Evolutionary conservation across 1,139 yeast species (phyloP), one percentile per base, ranked within the genome.

Genomic region (Pichia sp.): DNA sequence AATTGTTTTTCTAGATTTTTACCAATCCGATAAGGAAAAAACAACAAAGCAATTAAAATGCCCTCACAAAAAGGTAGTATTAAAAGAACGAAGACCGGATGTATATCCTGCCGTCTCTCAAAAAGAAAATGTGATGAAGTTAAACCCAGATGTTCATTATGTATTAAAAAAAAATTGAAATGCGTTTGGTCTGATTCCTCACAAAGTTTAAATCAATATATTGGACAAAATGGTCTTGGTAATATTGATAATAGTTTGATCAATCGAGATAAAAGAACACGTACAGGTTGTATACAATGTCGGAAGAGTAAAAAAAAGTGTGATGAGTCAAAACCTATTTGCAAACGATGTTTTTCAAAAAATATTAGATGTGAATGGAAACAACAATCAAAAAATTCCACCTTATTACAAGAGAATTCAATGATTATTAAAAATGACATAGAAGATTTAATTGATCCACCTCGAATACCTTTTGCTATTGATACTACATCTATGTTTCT

Each of bases 61-160:
- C n/a, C n/a, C n/a, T n/a, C 27, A 26, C 31, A 29, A 29, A 29
- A 29, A 5, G 31, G 12, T 29, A 30, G 6, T 16, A 35, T 25
- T 20, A 25, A 27, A 22, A 37, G 46, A 28, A 38, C 42, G 3
- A 38, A 28, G 12, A 27, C 39, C 8, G 46, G 46, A 4, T 42
- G 46, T 22, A 35, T 42, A 6, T 22, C 36, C 4, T 42, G 46
- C 22, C 16, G 46, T 3, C 8, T 35, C 8, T 27, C 41, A 4
- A 38, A 24, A 25, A 38, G 31, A 16, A 42, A 39, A 30, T 42
- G 46, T 24, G 46, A 42, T 22, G 46, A 42, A 25, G 5, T n/a
- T 2, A 34, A 29, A 30, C 46, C 46, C 2, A 10, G 7, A 2
- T 42, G 46, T 30, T 11, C 30, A 9, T 26, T 30, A 9, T 42